A percentile compares a stretch with the other conserved stretches of the same genome.
phyloP scores from a whole-genome alignment of 2,329 filamentous ascomycete genomes.

The Xylariaceae sp. region DNA sequence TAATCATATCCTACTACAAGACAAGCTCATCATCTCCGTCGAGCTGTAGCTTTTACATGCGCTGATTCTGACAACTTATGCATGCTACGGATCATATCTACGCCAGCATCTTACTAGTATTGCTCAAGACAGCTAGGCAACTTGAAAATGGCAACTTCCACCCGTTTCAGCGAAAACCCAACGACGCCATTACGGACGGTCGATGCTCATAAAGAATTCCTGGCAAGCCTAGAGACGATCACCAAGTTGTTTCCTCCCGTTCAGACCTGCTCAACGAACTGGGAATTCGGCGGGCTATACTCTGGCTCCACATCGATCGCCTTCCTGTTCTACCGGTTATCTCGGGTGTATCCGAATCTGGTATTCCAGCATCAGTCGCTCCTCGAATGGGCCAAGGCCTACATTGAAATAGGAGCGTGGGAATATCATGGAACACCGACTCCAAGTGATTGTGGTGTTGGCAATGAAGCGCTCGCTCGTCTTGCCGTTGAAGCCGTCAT shows the following conservation, averaged over 20 bases:
- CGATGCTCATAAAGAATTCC: slow-evolving; percentile 21
- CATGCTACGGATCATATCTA: too few species aligned
- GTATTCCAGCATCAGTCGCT: slow-evolving; percentile 39
- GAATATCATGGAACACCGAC: slow-evolving; percentile 33
- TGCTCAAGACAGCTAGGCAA: too few species aligned
- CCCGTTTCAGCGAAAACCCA: slow-evolving; percentile 22
- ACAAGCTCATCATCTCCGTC: too few species aligned
- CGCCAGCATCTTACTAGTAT: too few species aligned
- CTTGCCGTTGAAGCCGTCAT: slow-evolving; percentile 43
- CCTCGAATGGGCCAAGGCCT: slow-evolving; percentile 43
- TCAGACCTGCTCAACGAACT: slow-evolving; percentile 28
- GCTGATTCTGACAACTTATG: too few species aligned
- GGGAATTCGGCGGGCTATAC: slow-evolving; percentile 44
- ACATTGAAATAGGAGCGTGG: slow-evolving; percentile 39
- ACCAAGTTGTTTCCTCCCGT: slow-evolving; percentile 22
- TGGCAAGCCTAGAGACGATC: slow-evolving; percentile 25
- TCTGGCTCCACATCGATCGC: slow-evolving; percentile 51
- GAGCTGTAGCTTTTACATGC: too few species aligned
- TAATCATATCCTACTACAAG: too few species aligned
- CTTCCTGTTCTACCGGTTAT: slow-evolving; percentile 49
- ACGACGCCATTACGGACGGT: slow-evolving; percentile 5
- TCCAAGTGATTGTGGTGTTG: slow-evolving; percentile 44
- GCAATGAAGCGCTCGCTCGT: slow-evolving; percentile 45
- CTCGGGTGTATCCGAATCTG: slow-evolving; percentile 39
- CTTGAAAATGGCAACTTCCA: slow-evolving; percentile 11